A percentile compares a stretch with the other conserved stretches of the same genome.
phyloP scores from a whole-genome alignment of 176 grass and related monocot species.

The Areca catechu region DNA sequence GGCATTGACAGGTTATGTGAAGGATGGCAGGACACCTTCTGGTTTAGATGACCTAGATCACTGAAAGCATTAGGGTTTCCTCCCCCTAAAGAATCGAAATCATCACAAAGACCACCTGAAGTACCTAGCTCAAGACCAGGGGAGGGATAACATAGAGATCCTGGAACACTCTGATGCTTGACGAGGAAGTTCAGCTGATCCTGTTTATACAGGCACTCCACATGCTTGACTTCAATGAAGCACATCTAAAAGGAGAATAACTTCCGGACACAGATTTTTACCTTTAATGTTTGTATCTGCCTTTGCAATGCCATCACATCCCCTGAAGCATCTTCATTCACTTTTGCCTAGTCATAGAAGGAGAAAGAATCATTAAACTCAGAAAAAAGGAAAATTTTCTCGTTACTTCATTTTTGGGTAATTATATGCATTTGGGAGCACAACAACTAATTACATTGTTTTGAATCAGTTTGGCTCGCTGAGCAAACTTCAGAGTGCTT shows the following conservation, averaged over 20 bases:
- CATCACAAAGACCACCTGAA: slow-evolving; percentile 30
- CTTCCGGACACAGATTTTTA: slow-evolving; percentile 12
- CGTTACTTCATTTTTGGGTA: background rate
- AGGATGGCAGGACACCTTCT: slow-evolving; percentile 34
- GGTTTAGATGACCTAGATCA: slow-evolving; percentile 38
- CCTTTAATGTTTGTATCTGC: slow-evolving; percentile 84
- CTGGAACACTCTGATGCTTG: slow-evolving; percentile 42
- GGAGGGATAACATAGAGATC: slow-evolving; percentile 20
- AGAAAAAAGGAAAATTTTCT: background rate
- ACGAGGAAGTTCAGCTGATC: slow-evolving; percentile 55
- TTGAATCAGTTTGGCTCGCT: slow-evolving; percentile 84
- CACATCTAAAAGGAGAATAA: slow-evolving; percentile 3
- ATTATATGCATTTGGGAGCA: background rate
- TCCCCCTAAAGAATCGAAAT: slow-evolving; percentile 28
- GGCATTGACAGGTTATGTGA: too few relatives aligned
- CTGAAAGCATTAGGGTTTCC: slow-evolving; percentile 26
- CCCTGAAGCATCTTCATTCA: slow-evolving; percentile 88
- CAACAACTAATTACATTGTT: slow-evolving; percentile 63
- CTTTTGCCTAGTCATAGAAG: slow-evolving; percentile 57
- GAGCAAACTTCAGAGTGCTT: slow-evolving; percentile 97
- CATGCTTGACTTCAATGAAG: background rate
- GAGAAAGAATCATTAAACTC: slow-evolving; percentile 2
- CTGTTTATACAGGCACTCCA: slow-evolving; percentile 13
- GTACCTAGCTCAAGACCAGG: slow-evolving; percentile 32
- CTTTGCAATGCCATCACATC: slow-evolving; percentile 78